These are phyloP conservation scores for Suhomyces prunicola DNA, from an alignment of 805 yeast genomes.

Conservation along the genomic window DNA sequence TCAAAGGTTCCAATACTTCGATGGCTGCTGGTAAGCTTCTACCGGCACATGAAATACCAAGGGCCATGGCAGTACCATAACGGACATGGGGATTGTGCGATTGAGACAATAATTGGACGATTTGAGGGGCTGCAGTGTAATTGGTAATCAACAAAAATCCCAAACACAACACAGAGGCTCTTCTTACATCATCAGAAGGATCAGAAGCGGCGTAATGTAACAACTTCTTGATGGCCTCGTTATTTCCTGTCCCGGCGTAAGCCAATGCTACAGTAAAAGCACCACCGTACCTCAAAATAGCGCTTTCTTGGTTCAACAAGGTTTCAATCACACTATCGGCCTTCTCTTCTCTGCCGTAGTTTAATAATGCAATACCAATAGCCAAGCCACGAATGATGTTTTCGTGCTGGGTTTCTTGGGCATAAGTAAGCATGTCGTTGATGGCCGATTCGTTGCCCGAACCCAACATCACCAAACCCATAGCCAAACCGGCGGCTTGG, in stretches of 20 bases:
- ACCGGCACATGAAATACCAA: slow-evolving; percentile 97
- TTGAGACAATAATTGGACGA: slow-evolving; percentile 88
- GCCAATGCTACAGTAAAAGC: slow-evolving; percentile 93
- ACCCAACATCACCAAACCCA: slow-evolving; percentile 96
- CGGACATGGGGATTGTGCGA: slow-evolving; percentile 98
- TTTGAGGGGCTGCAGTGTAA: slow-evolving; percentile 89
- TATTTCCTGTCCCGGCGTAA: slow-evolving; percentile 93
- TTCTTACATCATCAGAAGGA: slow-evolving; percentile 92
- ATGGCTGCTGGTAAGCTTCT: slow-evolving; percentile 84
- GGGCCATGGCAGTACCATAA: slow-evolving; percentile 96
- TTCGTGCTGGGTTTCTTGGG: slow-evolving; percentile 94
- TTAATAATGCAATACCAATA: slow-evolving; percentile 81
- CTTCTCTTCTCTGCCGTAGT: slow-evolving; percentile 79
- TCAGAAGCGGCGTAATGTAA: slow-evolving; percentile 95
- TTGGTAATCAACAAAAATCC: slow-evolving; percentile 91
- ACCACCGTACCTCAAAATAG: slow-evolving; percentile 92
- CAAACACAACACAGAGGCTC: slow-evolving; percentile 88
- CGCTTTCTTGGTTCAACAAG: slow-evolving; percentile 70
- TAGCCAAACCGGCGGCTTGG: slow-evolving; percentile 92
- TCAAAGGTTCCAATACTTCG: slow-evolving; percentile 87
- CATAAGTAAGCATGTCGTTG: slow-evolving; percentile 83
- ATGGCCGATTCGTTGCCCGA: slow-evolving; percentile 68
- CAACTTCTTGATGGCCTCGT: slow-evolving; percentile 78
- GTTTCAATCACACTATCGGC: slow-evolving; percentile 68
- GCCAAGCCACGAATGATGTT: slow-evolving; percentile 92